Percentiles rank a stretch among this genome's conserved stretches.
Evolutionary conservation across 1,284 basidiomycete species (phyloP).

Genomic region (Pascua sp.): DNA sequence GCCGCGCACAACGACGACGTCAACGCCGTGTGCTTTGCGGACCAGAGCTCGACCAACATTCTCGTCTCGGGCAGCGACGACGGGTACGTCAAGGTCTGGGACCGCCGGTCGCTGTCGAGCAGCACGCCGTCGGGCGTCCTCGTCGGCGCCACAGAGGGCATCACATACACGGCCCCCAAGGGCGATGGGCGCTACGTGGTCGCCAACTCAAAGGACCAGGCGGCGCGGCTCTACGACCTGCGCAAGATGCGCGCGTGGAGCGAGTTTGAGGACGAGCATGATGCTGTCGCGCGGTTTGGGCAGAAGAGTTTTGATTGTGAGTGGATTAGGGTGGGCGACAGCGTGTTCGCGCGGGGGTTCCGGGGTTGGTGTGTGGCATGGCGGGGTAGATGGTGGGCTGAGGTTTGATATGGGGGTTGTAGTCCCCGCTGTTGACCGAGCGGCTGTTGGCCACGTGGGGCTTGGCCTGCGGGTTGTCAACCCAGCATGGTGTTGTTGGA

Average conservation of each 20-base stretch:
- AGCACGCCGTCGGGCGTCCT: slow-evolving; percentile 85
- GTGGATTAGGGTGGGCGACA: too few relatives aligned
- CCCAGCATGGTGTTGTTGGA: too few relatives aligned
- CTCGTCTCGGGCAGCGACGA: slow-evolving; percentile 93
- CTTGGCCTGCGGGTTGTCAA: too few relatives aligned
- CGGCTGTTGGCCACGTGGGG: too few relatives aligned
- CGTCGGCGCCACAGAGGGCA: slow-evolving; percentile 91
- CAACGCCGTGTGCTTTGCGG: slow-evolving; percentile 95
- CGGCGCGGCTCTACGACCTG: slow-evolving; percentile 87
- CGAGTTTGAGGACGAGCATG: slow-evolving; percentile 62
- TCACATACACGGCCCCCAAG: slow-evolving; percentile 81
- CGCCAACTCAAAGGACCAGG: slow-evolving; percentile 97
- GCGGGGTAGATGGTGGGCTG: too few relatives aligned
- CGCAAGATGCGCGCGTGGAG: slow-evolving; percentile 79
- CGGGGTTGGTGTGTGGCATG: too few relatives aligned
- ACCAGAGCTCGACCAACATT: slow-evolving; percentile 84
- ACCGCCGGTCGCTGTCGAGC: slow-evolving; percentile 79
- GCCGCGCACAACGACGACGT: slow-evolving; percentile 83
- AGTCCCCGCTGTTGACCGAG: too few relatives aligned
- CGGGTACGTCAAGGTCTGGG: slow-evolving; percentile 93
- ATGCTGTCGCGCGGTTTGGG: slow-evolving; percentile 57
- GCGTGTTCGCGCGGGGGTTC: slow-evolving; percentile 28
- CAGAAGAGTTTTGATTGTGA: slow-evolving; percentile 65
- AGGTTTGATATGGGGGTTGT: too few relatives aligned
- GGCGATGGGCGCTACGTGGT: slow-evolving; percentile 91